Evolutionary conservation across 1,284 basidiomycete genomes (phyloP), one percentile per base, ranked within the genome.

Genomic region (Trichosporon ovoides): DNA sequence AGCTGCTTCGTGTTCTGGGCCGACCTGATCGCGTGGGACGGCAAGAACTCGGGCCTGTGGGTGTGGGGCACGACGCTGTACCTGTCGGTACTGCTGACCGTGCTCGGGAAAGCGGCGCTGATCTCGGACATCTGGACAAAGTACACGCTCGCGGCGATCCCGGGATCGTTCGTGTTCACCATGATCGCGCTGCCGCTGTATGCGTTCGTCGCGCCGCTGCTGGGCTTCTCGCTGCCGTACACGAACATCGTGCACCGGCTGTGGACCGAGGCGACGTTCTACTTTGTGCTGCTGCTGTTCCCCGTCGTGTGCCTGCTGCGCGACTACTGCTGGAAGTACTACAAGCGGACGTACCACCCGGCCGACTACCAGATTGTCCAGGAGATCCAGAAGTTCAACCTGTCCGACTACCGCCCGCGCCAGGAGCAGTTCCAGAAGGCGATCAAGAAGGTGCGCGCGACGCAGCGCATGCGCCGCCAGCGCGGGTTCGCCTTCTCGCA

Each of bases 111-210:
- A 77, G 96, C 96, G 9, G 95, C 95, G 1, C 78, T 99, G 57
- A 89, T 98, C 52, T 98, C 95, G 7, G 95, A 98, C 68, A 78
- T 98, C n/a, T 99, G 95, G 96, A 98, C 95, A 2, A 98, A 98
- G 74, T 98, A 98, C 75, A 98, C 94, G 3, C 88, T 94, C 38
- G 90, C 91, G 49, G 91, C 94, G 6, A 97, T 97, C 55, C 96
- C 95, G 0, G 96, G 96, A 9, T 98, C 96, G 2, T 95, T 98
- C 73, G 74, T 87, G 31, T 95, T 98, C 77, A 93, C 95, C 7
- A 93, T 98, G 87, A 73, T 87, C 49, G 93, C 94, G 77, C 81
- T 98, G 5, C 95, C 94, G 0, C 71, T 98, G 43, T 99, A 98
- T 74, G 90, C 89, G 19, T 78, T 88, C 58, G 82, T 96, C 56